These are phyloP conservation scores for Vaccinium darrowii DNA, from an alignment of 148 eudicot genomes.

Conservation along the genomic window DNA sequence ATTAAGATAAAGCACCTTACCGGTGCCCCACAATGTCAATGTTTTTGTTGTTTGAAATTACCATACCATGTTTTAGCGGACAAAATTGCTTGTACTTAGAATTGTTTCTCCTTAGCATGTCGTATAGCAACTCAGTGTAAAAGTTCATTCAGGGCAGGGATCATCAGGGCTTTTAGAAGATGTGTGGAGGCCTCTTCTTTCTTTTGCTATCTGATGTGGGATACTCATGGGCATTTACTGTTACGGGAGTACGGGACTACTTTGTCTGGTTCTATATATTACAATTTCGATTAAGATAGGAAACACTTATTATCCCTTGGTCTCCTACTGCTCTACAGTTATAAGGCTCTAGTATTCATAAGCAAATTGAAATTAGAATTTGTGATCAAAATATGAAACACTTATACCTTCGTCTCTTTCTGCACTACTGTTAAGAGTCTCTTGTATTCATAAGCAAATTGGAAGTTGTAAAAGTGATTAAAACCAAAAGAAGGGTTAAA, in stretches of 20 bases:
- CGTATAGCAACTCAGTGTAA: background rate
- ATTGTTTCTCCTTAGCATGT: background rate
- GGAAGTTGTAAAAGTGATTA: background rate
- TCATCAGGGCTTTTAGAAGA: background rate
- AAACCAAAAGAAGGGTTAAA: background rate
- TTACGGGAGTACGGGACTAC: background rate
- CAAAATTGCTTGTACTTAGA: background rate
- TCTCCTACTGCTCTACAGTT: background rate
- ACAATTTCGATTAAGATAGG: background rate
- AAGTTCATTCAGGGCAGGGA: background rate
- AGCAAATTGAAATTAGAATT: background rate
- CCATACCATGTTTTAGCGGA: background rate
- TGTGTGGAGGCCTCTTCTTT: background rate
- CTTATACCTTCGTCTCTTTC: background rate
- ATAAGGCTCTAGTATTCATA: background rate
- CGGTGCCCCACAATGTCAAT: background rate
- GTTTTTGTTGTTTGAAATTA: background rate
- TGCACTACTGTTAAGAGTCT: background rate
- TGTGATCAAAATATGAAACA: background rate
- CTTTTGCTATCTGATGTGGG: background rate
- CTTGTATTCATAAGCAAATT: background rate
- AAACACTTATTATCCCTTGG: background rate
- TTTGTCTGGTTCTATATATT: background rate
- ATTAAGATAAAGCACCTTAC: background rate
- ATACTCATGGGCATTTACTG: background rate